Conservation (phyloP, 345 rosid species). For the Brassica nigra region DNA sequence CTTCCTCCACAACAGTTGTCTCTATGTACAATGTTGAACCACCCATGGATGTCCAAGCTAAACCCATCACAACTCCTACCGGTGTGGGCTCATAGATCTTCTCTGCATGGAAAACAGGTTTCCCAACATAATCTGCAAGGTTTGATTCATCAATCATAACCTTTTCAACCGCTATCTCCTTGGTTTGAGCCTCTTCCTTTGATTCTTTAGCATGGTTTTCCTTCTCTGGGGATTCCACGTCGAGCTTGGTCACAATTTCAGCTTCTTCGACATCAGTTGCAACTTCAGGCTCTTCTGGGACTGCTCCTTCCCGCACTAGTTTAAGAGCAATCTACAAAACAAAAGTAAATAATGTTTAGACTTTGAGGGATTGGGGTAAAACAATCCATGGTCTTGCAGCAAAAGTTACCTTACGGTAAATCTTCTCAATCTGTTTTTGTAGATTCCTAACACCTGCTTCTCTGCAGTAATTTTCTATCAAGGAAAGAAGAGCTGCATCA, state of each 20-base stretch:
- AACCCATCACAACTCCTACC: constrained; percentile 97
- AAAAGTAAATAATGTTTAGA: not conserved
- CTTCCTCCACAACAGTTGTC: constrained; percentile 81
- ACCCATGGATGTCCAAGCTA: constrained; percentile 99
- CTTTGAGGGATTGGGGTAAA: not conserved
- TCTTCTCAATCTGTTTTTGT: constrained; percentile 98
- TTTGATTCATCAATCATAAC: constrained; percentile 67
- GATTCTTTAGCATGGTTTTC: constrained; percentile 35
- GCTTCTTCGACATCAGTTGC: constrained; percentile 40
- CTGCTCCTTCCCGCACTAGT: constrained; percentile 74
- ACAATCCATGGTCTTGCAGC: not conserved
- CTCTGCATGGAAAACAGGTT: constrained; percentile 95
- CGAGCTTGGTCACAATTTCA: constrained; percentile 35
- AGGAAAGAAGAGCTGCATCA: constrained; percentile 80
- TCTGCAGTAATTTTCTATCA: constrained; percentile 95
- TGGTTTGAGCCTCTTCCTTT: constrained; percentile 51
- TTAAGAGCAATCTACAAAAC: constrained; percentile 79
- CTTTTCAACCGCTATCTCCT: constrained; percentile 52
- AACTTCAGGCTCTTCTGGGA: constrained; percentile 47
- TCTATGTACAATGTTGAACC: constrained; percentile 97
- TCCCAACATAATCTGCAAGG: constrained; percentile 84
- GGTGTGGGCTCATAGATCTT: constrained; percentile 89
- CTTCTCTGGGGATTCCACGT: constrained; percentile 10
- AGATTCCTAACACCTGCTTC: constrained; percentile 99
- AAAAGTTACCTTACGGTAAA: constrained; percentile 83